Evolutionary conservation across 78 protist species (phyloP).

Genomic region (Dictyostelium purpureum): DNA sequence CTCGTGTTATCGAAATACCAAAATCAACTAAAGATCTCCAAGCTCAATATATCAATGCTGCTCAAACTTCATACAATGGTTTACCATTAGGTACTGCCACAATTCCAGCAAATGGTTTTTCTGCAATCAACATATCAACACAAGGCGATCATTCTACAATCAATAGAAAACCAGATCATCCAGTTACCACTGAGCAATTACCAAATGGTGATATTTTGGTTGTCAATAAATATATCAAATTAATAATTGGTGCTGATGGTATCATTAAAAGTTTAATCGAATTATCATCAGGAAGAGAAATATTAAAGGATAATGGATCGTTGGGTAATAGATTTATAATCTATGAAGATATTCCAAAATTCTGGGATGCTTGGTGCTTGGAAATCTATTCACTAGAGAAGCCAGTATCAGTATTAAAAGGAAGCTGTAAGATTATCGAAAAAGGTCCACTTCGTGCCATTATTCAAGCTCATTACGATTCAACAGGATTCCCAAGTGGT

Average conservation of each 20-base stretch:
- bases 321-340: neutral
- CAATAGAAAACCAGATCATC: neutral
- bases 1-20: slow-evolving; percentile 35
- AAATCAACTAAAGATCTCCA: neutral
- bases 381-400: slow-evolving; percentile 54
- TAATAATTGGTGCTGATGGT: neutral
- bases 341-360: slow-evolving; percentile 82
- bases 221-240: neutral
- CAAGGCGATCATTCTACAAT: neutral
- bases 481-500: neutral
- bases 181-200: neutral
- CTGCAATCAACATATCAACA: neutral
- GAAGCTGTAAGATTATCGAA: slow-evolving; percentile 5
- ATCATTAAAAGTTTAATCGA: neutral
- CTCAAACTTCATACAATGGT: slow-evolving; percentile 31
- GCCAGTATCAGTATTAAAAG: neutral
- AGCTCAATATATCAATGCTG: neutral
- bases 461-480: neutral
- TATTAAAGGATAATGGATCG: neutral
- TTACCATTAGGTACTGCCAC: slow-evolving; percentile 7
- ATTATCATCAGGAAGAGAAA: neutral
- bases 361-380: slow-evolving; percentile 91
- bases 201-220: neutral
- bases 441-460: slow-evolving; percentile 38
- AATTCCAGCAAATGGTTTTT: slow-evolving; percentile 38